Evolutionary conservation across 371 early-diverging fungal species (phyloP).

Genomic region (Mortierella sp.): DNA sequence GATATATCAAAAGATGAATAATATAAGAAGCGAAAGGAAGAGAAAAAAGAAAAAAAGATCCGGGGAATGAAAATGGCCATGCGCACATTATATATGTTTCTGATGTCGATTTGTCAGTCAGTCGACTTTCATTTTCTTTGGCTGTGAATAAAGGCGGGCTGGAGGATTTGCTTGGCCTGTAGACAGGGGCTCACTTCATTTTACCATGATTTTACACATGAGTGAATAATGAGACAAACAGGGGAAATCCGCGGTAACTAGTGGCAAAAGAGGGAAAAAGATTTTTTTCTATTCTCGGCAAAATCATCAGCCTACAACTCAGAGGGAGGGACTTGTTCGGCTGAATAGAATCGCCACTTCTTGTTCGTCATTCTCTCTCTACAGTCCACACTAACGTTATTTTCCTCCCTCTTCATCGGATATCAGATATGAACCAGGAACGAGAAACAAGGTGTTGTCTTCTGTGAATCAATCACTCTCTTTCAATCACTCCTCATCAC

Average conservation of each 20-base stretch:
- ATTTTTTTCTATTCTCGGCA: constrained; percentile 12
- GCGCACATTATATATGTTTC: background rate
- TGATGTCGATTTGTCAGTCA: constrained; percentile 6
- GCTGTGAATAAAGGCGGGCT: background rate
- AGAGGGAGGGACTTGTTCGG: background rate
- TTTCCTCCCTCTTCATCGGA: background rate
- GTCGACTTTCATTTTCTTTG: background rate
- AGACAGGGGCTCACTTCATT: constrained; percentile 3
- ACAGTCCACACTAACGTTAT: too few species aligned
- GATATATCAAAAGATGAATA: background rate
- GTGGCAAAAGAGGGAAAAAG: background rate
- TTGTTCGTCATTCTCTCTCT: background rate
- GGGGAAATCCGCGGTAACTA: background rate
- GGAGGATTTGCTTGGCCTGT: background rate
- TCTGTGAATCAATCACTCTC: background rate
- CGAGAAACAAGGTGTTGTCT: background rate
- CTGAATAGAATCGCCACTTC: constrained; percentile 13
- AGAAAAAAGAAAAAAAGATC: background rate
- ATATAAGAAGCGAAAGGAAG: background rate
- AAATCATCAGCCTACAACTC: background rate
- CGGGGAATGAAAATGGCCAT: background rate
- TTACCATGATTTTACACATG: background rate
- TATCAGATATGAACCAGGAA: background rate
- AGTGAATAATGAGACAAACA: background rate
- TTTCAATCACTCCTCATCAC: background rate